Evolutionary conservation across 805 yeast genomes (phyloP).

Genomic region (Ogataea corticis): DNA sequence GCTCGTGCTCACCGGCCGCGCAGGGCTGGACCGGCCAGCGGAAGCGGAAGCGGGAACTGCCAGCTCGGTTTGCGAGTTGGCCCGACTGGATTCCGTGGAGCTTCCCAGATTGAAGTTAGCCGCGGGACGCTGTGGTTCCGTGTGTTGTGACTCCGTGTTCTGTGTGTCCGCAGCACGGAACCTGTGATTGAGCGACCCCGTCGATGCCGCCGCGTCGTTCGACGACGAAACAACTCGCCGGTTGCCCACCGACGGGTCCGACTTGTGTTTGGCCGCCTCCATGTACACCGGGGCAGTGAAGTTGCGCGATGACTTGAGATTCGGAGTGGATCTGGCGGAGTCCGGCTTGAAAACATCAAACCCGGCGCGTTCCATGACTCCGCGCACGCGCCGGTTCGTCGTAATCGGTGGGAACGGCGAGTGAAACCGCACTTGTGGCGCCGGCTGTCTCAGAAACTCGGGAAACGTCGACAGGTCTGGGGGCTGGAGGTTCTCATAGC

Average conservation of each 20-base stretch:
- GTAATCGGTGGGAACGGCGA: conserved; percentile 73
- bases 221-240: conserved; percentile 9
- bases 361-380: conserved; percentile 83
- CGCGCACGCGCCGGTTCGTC: conserved; percentile 58
- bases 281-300: conserved; percentile 24
- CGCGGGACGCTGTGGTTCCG: too few species aligned
- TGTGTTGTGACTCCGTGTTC: too few species aligned
- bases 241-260: conserved; percentile 18
- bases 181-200: background rate
- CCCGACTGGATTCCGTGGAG: conserved; percentile 9
- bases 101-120: conserved; percentile 10
- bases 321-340: conserved; percentile 15
- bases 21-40: too few species aligned
- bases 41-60: background rate
- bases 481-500: conserved; percentile 17
- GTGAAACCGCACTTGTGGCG: conserved; percentile 39
- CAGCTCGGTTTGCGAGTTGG: conserved; percentile 3
- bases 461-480: conserved; percentile 33
- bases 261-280: conserved; percentile 10
- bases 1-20: background rate
- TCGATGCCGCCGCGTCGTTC: conserved; percentile 6
- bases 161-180: background rate
- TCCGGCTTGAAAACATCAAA: conserved; percentile 56
- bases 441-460: conserved; percentile 31
- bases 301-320: conserved; percentile 15